Conservation (phyloP, 495 filamentous ascomycete species). For the Xylaria longipes region DNA sequence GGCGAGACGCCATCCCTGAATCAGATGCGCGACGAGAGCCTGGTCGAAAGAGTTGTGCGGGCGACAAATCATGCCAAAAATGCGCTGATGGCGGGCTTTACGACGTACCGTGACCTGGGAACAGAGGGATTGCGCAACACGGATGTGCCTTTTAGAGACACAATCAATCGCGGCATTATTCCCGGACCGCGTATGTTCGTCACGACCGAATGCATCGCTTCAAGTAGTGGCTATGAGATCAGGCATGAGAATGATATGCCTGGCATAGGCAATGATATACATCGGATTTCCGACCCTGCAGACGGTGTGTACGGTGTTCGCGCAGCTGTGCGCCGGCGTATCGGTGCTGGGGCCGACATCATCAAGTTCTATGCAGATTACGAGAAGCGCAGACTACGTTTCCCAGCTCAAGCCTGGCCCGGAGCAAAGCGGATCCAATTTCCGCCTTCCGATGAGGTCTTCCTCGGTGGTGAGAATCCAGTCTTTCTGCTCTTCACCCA, state of each 20-base stretch:
- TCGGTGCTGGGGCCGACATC: conserved; percentile 58
- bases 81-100: conserved; percentile 60
- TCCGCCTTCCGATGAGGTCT: conserved; percentile 32
- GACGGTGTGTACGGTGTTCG: conserved; percentile 54
- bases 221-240: conserved; percentile 55
- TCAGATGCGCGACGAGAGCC: conserved; percentile 59
- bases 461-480: conserved; percentile 47
- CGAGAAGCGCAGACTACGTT: conserved; percentile 53
- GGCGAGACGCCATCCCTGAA: conserved; percentile 46
- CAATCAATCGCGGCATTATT: conserved; percentile 56
- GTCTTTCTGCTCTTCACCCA: conserved; percentile 50
- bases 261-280: conserved; percentile 38
- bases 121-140: conserved; percentile 54
- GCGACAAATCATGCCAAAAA: conserved; percentile 57
- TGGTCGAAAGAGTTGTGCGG: conserved; percentile 56
- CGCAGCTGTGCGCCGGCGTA: conserved; percentile 52
- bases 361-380: conserved; percentile 64
- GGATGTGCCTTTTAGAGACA: conserved; percentile 53
- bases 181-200: conserved; percentile 61
- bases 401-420: conserved; percentile 41
- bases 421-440: conserved; percentile 30
- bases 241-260: conserved; percentile 49
- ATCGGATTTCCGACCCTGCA: conserved; percentile 49
- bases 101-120: conserved; percentile 62
- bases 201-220: conserved; percentile 56